Base-by-base conservation (phyloP, 768 basidiomycete species). In the Amanita rimosa region DNA sequence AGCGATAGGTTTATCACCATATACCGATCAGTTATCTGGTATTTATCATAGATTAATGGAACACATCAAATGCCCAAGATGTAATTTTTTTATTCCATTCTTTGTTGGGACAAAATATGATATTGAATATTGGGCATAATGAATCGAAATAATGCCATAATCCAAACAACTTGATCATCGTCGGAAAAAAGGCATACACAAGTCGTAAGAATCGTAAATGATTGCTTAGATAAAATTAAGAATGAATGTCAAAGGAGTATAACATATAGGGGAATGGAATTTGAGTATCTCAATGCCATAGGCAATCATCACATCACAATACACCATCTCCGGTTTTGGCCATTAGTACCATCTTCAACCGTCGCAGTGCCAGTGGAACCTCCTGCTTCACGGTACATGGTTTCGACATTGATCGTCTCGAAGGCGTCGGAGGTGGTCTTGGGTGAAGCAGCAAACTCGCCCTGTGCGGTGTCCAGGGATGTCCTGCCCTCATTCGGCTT, bases 391-490 rank as follows among this genome's bases (percentile, higher is more conserved):
- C 39, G 35, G 27, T 40, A 41, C 46, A 44, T 38, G 34, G 45
- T 36, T 6, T 57, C 52, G 26, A 53, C 48, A 8, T 6, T 40
- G 29, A 54, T 27, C 10, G 58, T 52, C 43, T 53, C 55, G 16
- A 57, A 52, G 1, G 56, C 50, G 31, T 60, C 60, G 39, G 58
- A 59, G 17, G 62, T 45, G 4, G 55, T 67, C 14, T 60, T 54
- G 21, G 64, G 51, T 24, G 59, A 46, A 17, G 44, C 11, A 0
- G 45, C 60, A 48, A 78, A 76, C 57, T 75, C 73, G 47, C 76
- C 76, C 47, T 65, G 60, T 10, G 75, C 76, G 45, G 67, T 63
- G 48, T 78, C 76, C 34, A 77, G 53, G 6, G 76, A 78, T 6
- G 75, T 56, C 39, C 74, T 61, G 39, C 66, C 69, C 55, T 72